Conservation (phyloP, 768 basidiomycete species). For the Tubosaeta sp. region DNA sequence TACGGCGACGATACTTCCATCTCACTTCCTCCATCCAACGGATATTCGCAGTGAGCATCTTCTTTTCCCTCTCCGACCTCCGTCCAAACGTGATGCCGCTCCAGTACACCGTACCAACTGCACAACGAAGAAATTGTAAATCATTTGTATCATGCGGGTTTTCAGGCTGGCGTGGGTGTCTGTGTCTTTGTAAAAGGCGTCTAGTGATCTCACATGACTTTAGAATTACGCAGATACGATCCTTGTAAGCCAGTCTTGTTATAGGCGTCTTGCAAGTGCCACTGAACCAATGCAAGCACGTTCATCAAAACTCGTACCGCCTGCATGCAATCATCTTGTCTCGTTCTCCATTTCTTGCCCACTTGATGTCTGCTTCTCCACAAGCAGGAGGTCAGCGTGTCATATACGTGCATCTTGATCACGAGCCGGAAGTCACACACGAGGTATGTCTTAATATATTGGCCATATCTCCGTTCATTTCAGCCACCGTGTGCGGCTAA, state of each 20-base stretch:
- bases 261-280: conserved; percentile 5
- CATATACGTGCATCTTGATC: conserved; percentile 71
- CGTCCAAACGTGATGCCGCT: conserved; percentile 5
- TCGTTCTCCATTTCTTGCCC: conserved; percentile 82
- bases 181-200: conserved; percentile 7
- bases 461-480: conserved; percentile 27
- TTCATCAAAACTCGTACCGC: conserved; percentile 68
- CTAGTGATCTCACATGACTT: conserved; percentile 14
- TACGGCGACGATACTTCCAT: conserved; percentile 30
- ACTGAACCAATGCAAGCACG: conserved; percentile 46
- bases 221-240: conserved; percentile 83
- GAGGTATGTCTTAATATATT: conserved; percentile 53
- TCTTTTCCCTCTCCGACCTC: background rate
- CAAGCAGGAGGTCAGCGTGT: conserved; percentile 60
- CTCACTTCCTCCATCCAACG: conserved; percentile 45
- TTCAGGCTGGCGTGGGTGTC: conserved; percentile 72
- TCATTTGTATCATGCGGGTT: conserved; percentile 75
- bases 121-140: conserved; percentile 77
- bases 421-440: conserved; percentile 77
- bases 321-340: conserved; percentile 85
- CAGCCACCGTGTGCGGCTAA: conserved; percentile 25
- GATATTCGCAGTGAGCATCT: conserved; percentile 54
- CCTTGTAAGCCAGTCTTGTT: conserved; percentile 47
- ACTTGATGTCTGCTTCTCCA: conserved; percentile 80
- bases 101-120: conserved; percentile 46